A percentile compares a stretch with the other conserved stretches of the same genome.
These are phyloP conservation scores for Syzygium oleosum DNA, from an alignment of 345 rosid species.

Conservation along the genomic window DNA sequence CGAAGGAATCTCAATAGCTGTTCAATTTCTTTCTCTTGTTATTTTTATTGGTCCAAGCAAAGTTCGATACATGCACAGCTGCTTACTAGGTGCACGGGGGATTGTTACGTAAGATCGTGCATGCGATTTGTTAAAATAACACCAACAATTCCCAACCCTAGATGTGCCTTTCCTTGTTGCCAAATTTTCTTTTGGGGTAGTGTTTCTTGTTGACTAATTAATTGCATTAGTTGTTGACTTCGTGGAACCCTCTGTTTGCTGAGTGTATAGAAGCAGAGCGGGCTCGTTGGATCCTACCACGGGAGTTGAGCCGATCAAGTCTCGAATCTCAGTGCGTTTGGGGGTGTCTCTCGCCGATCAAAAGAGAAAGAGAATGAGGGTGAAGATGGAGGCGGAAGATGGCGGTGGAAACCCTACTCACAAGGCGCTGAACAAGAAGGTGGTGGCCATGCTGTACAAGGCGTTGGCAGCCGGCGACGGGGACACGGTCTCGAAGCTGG, in stretches of 20 bases:
- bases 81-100: too few relatives aligned
- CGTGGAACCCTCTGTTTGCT: background rate
- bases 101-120: background rate
- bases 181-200: background rate
- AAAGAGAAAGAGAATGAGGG: background rate
- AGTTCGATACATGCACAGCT: too few relatives aligned
- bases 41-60: too few relatives aligned
- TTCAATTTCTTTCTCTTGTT: background rate
- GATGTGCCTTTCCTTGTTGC: background rate
- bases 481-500: background rate
- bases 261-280: background rate
- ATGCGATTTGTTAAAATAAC: background rate
- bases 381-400: background rate
- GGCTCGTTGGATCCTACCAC: background rate
- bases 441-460: background rate
- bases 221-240: background rate
- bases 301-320: background rate
- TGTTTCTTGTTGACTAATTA: background rate
- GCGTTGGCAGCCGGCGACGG: background rate
- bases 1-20: background rate
- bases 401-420: background rate
- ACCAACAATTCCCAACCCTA: background rate
- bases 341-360: too few relatives aligned
- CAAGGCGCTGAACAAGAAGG: background rate
- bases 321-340: too few relatives aligned